Evolutionary conservation across 1,284 basidiomycete genomes (phyloP), one percentile per base, ranked within the genome.

Genomic region (Bondarzewia mesenterica): DNA sequence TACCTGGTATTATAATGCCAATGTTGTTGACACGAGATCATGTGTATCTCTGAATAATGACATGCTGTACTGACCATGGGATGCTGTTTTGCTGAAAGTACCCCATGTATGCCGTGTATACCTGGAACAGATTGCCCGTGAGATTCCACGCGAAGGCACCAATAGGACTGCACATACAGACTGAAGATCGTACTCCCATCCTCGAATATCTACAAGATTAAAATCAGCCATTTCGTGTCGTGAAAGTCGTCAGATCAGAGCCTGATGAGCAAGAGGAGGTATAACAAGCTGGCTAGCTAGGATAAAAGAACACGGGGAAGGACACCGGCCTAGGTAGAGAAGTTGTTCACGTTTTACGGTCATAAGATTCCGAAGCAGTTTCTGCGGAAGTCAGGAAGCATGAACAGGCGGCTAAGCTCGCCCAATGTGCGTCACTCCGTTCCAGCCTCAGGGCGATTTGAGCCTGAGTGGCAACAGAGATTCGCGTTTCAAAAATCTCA

Each of bases 121-220:
- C 78, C 84, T 85, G 51, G 29, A 32, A 39, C 40, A 35, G 35
- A 41, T 12, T 32, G 12, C 48, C 45, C 52, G 44, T 50, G 49
- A 26, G 18, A 49, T 27, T 32, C 38, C 14, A 7, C 8, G 21
- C 14, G 22, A 45, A 14, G 64, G n/a, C 8, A 25, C 16, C 42
- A 46, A 20, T 7, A 8, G 20, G 36, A 22, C 37, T 36, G 58
- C 7, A 42, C 74, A 46, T 52, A 88, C 85, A 39, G 89, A 91
- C 57, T 93, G 89, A 12, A 93, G 73, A 63, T 92, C 89, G 57
- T 82, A 85, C 57, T 89, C 81, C 80, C 87, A 92, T 25, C 86
- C 87, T 54, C 73, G 72, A 6, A 87, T 85, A 57, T 89, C 84
- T 21, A 89, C 89, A 26, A 85, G 65, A 29, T 76, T 77, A 60